Evolutionary conservation across 2,329 filamentous ascomycete genomes (phyloP), one percentile per base, ranked within the genome.

Genomic region (Xylariales sp.): DNA sequence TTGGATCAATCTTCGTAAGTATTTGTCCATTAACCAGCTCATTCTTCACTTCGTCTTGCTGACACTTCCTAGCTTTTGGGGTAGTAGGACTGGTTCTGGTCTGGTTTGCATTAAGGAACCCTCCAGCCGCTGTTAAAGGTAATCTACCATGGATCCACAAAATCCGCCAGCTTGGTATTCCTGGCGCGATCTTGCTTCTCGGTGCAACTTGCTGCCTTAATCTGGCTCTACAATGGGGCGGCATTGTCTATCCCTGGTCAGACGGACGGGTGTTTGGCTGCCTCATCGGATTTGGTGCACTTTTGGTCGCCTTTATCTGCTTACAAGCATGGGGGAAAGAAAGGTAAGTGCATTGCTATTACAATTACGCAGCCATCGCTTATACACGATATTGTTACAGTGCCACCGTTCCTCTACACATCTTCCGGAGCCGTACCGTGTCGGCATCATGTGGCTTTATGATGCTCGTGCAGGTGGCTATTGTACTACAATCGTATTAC

Each of bases 221-320:
- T 5, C 38, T 57, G 2, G 51, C 51, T 22, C 38, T 57, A 4
- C 52, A 57, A 31, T 54, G 51, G 46, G 54, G 54, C 2, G 54
- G 50, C 1, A 43, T 46, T 2, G 42, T 51, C 3, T 36, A 57
- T 27, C 27, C 46, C 1, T 56, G 50, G 53, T 51, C 50, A 0
- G 48, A 55, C 19, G 41, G 50, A 1, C 39, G 44, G 1, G 53
- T 57, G 4, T 52, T 47, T 44, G 52, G 51, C 2, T 54, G 50
- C 16, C 15, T 57, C 1, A n/a, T 54, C 5, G 46, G 47, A 1
- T 54, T 57, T 4, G 37, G 37, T 22, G 3, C 18, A 31, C 27
- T 39, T 12, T 31, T 31, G 15, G 28, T 39, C 12, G 15, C 25
- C 3, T 39, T 39, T 18, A 5, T 31, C 19, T 19, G 6, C 5